phyloP scores from a whole-genome alignment of 2,329 filamentous ascomycete species.

The Beauveria varroae region DNA sequence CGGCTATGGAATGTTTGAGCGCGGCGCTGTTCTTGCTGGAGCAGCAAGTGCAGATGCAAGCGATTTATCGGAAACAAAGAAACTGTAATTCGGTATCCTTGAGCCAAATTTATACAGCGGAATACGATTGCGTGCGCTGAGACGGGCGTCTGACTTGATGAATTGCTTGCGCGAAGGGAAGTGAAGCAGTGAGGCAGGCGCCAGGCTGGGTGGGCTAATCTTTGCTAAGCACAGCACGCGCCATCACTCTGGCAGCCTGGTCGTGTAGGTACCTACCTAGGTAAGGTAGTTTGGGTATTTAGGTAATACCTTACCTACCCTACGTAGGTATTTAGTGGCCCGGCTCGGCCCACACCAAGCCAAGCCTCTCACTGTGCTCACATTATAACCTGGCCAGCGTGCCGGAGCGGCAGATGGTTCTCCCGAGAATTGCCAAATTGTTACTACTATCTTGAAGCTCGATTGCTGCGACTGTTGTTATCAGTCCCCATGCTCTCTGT shows the following conservation, averaged over 20 bases:
- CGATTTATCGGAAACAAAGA: background rate
- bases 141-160: background rate
- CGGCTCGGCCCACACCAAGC: background rate
- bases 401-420: conserved; percentile 11
- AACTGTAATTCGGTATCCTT: background rate
- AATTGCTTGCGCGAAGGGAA: conserved; percentile 3
- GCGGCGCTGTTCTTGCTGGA: background rate
- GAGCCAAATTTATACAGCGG: background rate
- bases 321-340: background rate
- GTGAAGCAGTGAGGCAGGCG: conserved; percentile 8
- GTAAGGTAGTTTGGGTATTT: background rate
- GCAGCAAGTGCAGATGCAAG: background rate
- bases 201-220: background rate
- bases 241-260: conserved; percentile 10
- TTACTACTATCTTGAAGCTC: background rate
- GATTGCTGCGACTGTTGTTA: background rate
- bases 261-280: background rate
- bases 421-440: conserved; percentile 1
- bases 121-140: background rate
- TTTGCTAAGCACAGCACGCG: conserved; percentile 10
- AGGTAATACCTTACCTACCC: background rate
- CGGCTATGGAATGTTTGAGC: background rate
- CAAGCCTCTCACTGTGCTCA: background rate
- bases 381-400: background rate
- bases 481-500: background rate